These are phyloP conservation scores for Microbotryum lychnidis-dioicae DNA, from an alignment of 1,284 basidiomycete genomes.

Conservation along the genomic window DNA sequence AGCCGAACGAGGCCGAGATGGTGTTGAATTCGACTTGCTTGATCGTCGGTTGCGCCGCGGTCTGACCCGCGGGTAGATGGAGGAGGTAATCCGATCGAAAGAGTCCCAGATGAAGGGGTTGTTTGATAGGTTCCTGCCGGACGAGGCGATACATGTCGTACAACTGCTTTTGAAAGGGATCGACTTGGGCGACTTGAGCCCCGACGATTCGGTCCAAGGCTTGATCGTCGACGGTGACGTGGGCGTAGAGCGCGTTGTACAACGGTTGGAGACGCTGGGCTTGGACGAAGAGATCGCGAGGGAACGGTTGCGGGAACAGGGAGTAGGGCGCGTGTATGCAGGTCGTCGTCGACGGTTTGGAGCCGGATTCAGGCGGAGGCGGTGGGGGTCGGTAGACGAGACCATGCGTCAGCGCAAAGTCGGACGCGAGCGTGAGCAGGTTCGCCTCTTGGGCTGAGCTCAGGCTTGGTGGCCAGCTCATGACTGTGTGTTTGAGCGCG, in stretches of 20 bases:
- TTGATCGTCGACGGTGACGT: constrained; percentile 65
- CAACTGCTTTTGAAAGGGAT: constrained; percentile 74
- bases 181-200: constrained; percentile 67
- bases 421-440: constrained; percentile 49
- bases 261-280: constrained; percentile 61
- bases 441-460: not conserved
- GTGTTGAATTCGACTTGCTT: constrained; percentile 99
- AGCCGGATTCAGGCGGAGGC: not conserved
- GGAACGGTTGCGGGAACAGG: constrained; percentile 80
- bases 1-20: constrained; percentile 84
- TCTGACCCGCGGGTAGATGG: constrained; percentile 49
- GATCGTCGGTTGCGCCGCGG: constrained; percentile 43
- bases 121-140: constrained; percentile 49
- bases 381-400: constrained; percentile 52
- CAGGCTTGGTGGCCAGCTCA: constrained; percentile 8
- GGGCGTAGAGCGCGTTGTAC: constrained; percentile 80
- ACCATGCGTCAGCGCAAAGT: constrained; percentile 76
- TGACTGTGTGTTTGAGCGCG: not conserved
- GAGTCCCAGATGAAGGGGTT: constrained; percentile 82
- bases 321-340: constrained; percentile 79
- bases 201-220: constrained; percentile 82
- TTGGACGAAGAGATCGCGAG: constrained; percentile 59
- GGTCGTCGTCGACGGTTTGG: constrained; percentile 44
- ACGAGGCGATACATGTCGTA: constrained; percentile 78
- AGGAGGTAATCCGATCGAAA: constrained; percentile 93